A percentile compares a stretch with the other conserved stretches of the same genome.
Conservation (phyloP, 257 asterid species). For the Solanum microdontum region DNA sequence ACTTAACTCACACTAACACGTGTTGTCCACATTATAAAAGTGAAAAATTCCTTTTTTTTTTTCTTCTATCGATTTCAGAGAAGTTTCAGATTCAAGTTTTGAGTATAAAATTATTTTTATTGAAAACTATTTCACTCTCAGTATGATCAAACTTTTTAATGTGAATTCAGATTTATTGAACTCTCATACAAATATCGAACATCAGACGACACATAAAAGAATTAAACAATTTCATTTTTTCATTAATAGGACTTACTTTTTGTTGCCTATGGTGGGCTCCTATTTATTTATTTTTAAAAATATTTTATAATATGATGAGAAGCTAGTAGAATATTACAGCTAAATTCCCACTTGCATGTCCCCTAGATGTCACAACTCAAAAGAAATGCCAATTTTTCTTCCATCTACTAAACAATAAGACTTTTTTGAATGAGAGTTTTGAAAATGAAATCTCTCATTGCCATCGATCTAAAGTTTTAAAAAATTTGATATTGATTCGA, state of each 20-base stretch:
- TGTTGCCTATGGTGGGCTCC: neutral
- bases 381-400: neutral
- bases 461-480: neutral
- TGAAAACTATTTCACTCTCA: neutral
- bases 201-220: neutral
- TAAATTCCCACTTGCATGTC: slow-evolving; percentile 9
- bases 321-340: neutral
- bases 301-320: neutral
- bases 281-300: neutral
- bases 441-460: neutral
- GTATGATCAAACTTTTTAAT: neutral
- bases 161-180: neutral
- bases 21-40: neutral
- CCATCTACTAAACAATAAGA: neutral
- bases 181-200: neutral
- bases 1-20: neutral
- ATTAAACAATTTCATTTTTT: neutral
- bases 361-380: neutral
- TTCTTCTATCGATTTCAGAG: accelerated
- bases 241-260: neutral
- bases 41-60: neutral
- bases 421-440: neutral
- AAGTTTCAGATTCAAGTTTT: accelerated
- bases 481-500: too few species aligned
- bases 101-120: neutral